Conservation (phyloP, 2,329 filamentous ascomycete species). For the Ophiocordyceps camponoti-floridani region DNA sequence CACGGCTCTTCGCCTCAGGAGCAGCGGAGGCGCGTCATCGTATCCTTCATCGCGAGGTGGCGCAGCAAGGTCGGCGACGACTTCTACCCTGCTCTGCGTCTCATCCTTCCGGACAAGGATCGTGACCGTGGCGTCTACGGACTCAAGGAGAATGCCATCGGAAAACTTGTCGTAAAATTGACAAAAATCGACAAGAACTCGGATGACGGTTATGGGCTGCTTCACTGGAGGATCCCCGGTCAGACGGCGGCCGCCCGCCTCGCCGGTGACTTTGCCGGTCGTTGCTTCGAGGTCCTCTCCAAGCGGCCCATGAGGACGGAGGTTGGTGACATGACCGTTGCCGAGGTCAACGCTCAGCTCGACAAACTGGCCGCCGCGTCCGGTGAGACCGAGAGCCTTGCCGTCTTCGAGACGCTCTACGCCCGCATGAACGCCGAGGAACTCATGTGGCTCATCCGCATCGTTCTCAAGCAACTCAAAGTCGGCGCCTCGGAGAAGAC, state of each 20-base stretch:
- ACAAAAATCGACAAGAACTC: slow-evolving; percentile 85
- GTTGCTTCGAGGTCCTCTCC: slow-evolving; percentile 72
- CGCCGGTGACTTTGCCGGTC: slow-evolving; percentile 81
- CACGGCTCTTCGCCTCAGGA: slow-evolving; percentile 54
- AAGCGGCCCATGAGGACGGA: slow-evolving; percentile 63
- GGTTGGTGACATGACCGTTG: slow-evolving; percentile 66
- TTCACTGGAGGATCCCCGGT: slow-evolving; percentile 86
- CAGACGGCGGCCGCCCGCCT: slow-evolving; percentile 41
- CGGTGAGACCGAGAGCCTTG: slow-evolving; percentile 69
- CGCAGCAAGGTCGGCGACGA: slow-evolving; percentile 76
- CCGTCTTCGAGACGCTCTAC: slow-evolving; percentile 73
- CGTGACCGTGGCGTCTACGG: slow-evolving; percentile 85
- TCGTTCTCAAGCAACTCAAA: slow-evolving; percentile 66
- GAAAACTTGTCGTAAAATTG: slow-evolving; percentile 76
- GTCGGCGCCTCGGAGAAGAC: slow-evolving; percentile 73
- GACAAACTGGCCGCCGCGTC: slow-evolving; percentile 59
- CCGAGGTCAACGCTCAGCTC: slow-evolving; percentile 73
- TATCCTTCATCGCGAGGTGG: slow-evolving; percentile 76
- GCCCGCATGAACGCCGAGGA: slow-evolving; percentile 84
- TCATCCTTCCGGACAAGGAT: slow-evolving; percentile 88
- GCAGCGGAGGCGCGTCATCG: slow-evolving; percentile 61
- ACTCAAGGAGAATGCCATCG: slow-evolving; percentile 81
- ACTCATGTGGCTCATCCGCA: slow-evolving; percentile 84
- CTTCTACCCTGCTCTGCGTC: slow-evolving; percentile 78
- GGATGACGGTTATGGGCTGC: slow-evolving; percentile 67